A percentile compares a stretch with the other conserved stretches of the same genome.
These are phyloP conservation scores for Aspergillus pseudoterreus DNA, from an alignment of 2,329 filamentous ascomycete species.

Conservation along the genomic window DNA sequence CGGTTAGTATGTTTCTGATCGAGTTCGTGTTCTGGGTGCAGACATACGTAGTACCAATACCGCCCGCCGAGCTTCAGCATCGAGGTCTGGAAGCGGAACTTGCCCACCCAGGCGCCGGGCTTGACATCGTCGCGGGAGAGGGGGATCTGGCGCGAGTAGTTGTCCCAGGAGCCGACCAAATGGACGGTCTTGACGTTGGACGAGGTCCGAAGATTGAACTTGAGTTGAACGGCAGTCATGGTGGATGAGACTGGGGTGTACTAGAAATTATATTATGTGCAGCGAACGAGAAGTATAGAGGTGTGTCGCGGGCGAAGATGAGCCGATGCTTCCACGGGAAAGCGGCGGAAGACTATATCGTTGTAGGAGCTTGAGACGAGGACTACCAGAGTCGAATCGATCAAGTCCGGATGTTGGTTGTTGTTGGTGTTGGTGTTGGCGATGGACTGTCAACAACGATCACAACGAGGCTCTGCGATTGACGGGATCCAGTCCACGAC, in stretches of 20 bases:
- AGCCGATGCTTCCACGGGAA: constrained; percentile 6
- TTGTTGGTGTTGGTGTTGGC: constrained; percentile 10
- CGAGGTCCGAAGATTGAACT: constrained; percentile 93
- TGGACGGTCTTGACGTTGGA: constrained; percentile 96
- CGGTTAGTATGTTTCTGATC: constrained; percentile 8
- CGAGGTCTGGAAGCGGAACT: constrained; percentile 87
- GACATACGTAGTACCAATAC: constrained; percentile 92
- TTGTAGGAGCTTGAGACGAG: constrained; percentile 12
- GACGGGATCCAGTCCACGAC: constrained; percentile 33
- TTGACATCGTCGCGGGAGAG: constrained; percentile 87
- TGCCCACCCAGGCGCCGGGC: constrained; percentile 89
- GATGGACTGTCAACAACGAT: constrained; percentile 6
- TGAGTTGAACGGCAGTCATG: constrained; percentile 91
- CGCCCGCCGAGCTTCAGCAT: constrained; percentile 84
- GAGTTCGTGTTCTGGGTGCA: background rate
- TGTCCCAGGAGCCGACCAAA: constrained; percentile 96
- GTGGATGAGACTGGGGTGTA: constrained; percentile 40
- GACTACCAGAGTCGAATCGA: constrained; percentile 29
- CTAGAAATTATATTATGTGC: constrained; percentile 24
- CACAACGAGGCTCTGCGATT: constrained; percentile 15
- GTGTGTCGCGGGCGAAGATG: constrained; percentile 19
- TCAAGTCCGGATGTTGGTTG: constrained; percentile 10
- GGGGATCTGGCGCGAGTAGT: constrained; percentile 90
- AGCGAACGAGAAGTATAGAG: constrained; percentile 14
- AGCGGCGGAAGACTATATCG: constrained; percentile 15